Base-by-base conservation (phyloP, 2,329 filamentous ascomycete genomes). In the Huntiella bhutanensis region DNA sequence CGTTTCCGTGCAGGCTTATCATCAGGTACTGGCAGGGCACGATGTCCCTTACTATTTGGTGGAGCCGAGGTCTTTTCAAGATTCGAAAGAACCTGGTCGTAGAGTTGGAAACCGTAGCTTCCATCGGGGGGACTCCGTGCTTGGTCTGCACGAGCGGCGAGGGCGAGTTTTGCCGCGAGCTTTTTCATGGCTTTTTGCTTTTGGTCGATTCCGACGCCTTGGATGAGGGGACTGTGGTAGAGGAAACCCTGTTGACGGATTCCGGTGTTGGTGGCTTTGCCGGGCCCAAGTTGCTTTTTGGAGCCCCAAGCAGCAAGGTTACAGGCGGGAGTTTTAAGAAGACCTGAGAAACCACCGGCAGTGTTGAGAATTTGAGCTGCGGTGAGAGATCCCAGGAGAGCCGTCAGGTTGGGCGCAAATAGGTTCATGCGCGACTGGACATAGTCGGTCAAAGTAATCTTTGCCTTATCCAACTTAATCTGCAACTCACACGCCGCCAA, bases 321-420 rank as follows among this genome's bases (percentile, higher is more conserved):
- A 64, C 88, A 95, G 2, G 91, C 77, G 0, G 91, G 91, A 2
- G 86, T 91, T 60, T 94, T 93, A 36, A 85, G 86, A 8, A 98
- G 71, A 33, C 85, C 85, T 1, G 80, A 82, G 32, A 98, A 67
- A 6, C 91, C 91, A 51, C 91, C 91, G 0, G 86, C 82, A 50
- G 85, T 84, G 61, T 95, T 95, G 55, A 98, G 80, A n/a, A 98
- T 74, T 62, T 96, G 88, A 3, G 91, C 91, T 5, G 91, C 88
- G 2, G 88, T 95, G 13, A 94, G 70, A 0, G 88, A 91, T 13
- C 91, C 91, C 49, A 98, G 82, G 13, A 98, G 73, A 1, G 77
- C 79, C 0, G 91, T 94, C 46, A 96, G 64, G 56, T 98, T 98
- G 0, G 91, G 91, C 4, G 91, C 91, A 58, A 96, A 96, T 33